Evolutionary conservation across 306 rosid genomes (phyloP).

Genomic region (Trifolium fragiferum): DNA sequence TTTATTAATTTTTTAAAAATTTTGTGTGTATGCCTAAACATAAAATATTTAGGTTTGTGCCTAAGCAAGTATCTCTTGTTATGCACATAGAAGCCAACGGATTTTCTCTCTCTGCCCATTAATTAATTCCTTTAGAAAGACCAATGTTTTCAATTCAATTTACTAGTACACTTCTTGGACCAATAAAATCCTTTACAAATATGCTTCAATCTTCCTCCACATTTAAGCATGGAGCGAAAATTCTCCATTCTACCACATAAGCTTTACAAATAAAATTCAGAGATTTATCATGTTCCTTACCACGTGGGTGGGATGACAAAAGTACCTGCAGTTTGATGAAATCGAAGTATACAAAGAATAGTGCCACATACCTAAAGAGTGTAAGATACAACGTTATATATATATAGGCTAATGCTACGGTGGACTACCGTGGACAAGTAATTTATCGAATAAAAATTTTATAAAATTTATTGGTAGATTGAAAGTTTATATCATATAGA

Average conservation of each 20-base stretch:
- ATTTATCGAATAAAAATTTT: no score
- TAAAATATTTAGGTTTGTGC: no score
- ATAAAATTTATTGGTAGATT: no score
- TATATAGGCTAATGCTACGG: no score
- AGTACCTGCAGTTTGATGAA: constrained; percentile 36
- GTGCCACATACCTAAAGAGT: constrained; percentile 26
- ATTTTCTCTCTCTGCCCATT: background rate
- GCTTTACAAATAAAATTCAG: constrained; percentile 1
- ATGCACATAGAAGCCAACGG: constrained; percentile 36
- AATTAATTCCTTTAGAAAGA: constrained; percentile 1
- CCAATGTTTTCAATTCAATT: constrained; percentile 24
- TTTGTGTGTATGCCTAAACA: no score
- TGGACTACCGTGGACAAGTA: no score
- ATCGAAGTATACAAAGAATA: constrained; percentile 32
- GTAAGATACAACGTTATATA: no score
- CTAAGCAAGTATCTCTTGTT: no score
- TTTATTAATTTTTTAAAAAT: no score
- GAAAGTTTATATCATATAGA: no score
- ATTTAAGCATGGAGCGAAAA: constrained; percentile 25
- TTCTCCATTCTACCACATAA: constrained; percentile 20
- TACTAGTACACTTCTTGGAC: background rate
- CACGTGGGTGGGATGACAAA: constrained; percentile 41
- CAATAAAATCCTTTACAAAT: background rate
- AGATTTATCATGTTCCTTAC: background rate
- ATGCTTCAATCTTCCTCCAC: constrained; percentile 1